Evolutionary conservation across 306 rosid species (phyloP), one percentile per base, ranked within the genome.

Genomic region (Sesbania bispinosa): DNA sequence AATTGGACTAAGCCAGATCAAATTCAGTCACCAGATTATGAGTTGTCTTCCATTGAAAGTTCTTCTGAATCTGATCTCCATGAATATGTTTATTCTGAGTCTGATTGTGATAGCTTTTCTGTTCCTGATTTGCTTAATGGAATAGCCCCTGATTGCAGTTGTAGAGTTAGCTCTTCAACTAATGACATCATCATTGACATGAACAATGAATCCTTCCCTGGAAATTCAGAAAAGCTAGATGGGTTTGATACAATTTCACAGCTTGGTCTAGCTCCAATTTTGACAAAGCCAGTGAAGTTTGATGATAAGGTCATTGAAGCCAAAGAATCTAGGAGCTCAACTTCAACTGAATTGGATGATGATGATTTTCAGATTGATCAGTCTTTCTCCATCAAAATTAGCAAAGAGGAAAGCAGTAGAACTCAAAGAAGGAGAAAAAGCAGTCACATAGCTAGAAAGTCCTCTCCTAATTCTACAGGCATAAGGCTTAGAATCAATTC

Each of bases 161-260:
- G 89, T 62, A 81, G 88, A 58, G 82, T 87, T 60, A 87, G 96
- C 33, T 89, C 97, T 65, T 88, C 96, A 4, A 85, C 93, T 32
- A 76, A 83, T 76, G 95, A 92, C 41, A 84, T 87, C 45, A 83
- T 89, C 88, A 92, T 86, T 29, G 96, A 90, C 83, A 79, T 90
- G 92, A 86, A 86, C 67, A 77, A 71, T 58, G 88, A 80, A 32
- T 48, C 71, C 33, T 79, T 85, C 42, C 70, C 53, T 7, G 84
- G 77, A 50, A 82, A 82, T 68, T 15, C 78, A 24, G 79, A 80
- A 33, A 82, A 76, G 68, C 42, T 58, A 29, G 86, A 75, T 61
- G 78, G 80, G 38, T 71, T 77, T 73, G 85, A 85, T 63, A 66
- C 84, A 53, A 50, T 88, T 53, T 80, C 90, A 70, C 82, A 82